Conservation (phyloP, 106 monocot genomes). For the Dioscorea zingiberensis region DNA sequence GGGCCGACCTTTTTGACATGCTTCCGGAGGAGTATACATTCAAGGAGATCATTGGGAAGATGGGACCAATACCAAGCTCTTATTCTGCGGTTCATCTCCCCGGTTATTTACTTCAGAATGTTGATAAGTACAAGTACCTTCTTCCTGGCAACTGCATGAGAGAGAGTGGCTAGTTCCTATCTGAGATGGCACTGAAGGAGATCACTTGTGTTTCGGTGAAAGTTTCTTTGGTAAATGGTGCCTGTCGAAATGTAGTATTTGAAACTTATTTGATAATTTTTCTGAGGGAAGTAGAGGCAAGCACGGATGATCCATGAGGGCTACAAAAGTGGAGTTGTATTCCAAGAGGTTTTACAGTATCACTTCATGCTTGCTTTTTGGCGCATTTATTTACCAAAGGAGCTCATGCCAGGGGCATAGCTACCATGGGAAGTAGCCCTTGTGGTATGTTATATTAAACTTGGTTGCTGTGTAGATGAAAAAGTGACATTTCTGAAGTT, state of each 20-base stretch:
- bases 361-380: slow-evolving; percentile 1
- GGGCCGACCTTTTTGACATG: slow-evolving; percentile 90
- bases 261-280: too few species aligned
- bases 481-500: slow-evolving; percentile 14
- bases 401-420: slow-evolving; percentile 7
- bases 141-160: slow-evolving; percentile 77
- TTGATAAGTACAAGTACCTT: slow-evolving; percentile 49
- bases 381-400: slow-evolving; percentile 15
- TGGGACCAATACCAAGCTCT: slow-evolving; percentile 69
- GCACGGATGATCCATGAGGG: too few species aligned
- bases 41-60: slow-evolving; percentile 70
- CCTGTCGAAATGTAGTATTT: too few species aligned
- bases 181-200: slow-evolving; percentile 1
- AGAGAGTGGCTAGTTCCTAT: slow-evolving; percentile 38
- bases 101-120: slow-evolving; percentile 50
- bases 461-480: slow-evolving; percentile 20
- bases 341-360: too few species aligned
- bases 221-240: too few species aligned
- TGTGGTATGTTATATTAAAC: slow-evolving; percentile 24
- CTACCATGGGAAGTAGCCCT: slow-evolving; percentile 3
- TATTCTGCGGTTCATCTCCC: slow-evolving; percentile 74
- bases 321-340: too few species aligned
- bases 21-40: slow-evolving; percentile 91
- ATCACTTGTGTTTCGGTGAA: too few species aligned
- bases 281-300: too few species aligned